A percentile compares a stretch with the other conserved stretches of the same genome.
Evolutionary conservation across 2,329 filamentous ascomycete species (phyloP).

Genomic region (Ophiosphaerella korrae): DNA sequence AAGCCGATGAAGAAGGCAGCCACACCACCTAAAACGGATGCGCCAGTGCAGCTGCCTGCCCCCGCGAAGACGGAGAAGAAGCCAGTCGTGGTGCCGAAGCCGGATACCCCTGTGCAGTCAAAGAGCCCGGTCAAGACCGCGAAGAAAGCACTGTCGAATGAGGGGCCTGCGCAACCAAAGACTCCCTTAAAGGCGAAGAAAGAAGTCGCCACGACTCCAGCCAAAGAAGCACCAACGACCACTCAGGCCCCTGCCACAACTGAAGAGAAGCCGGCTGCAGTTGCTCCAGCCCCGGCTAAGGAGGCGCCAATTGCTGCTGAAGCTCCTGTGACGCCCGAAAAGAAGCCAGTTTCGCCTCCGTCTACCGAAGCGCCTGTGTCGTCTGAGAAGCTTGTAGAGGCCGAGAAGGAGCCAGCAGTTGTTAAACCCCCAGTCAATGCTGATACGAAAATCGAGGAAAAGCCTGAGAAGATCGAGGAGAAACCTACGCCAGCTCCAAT

Average conservation of each 20-base stretch:
- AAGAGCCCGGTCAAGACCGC: neutral
- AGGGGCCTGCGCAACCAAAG: neutral
- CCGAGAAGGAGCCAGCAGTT: neutral
- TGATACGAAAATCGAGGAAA: neutral
- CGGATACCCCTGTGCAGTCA: neutral
- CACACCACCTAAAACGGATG: neutral
- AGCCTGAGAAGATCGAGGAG: neutral
- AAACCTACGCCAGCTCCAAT: neutral
- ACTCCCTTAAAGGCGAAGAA: constrained; percentile 6
- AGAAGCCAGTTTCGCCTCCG: neutral
- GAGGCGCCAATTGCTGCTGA: neutral
- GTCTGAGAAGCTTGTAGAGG: neutral
- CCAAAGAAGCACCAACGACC: constrained; percentile 1
- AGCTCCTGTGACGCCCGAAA: neutral
- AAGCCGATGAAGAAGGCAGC: neutral
- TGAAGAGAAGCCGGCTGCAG: neutral
- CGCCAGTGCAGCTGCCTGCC: too few relatives aligned
- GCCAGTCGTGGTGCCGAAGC: neutral
- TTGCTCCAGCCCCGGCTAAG: neutral
- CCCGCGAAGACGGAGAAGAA: neutral
- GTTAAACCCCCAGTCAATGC: neutral
- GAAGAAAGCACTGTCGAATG: neutral
- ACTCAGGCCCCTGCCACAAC: neutral
- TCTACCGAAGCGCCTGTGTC: neutral
- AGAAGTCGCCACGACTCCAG: constrained; percentile 5